Evolutionary conservation across 192 early-diverging fungal genomes (phyloP).

Genomic region (Thamnidium elegans): DNA sequence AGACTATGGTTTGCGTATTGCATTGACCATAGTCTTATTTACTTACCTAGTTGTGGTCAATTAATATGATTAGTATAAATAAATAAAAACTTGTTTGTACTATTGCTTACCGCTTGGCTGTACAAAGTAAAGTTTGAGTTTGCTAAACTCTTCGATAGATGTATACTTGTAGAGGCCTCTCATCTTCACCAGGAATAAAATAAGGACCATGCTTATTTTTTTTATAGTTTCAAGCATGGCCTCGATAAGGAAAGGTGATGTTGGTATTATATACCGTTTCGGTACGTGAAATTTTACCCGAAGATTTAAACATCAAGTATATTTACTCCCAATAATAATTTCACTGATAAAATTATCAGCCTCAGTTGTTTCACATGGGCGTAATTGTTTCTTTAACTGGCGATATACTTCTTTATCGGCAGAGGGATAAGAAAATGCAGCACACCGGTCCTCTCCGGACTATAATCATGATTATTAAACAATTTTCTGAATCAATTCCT

Average conservation of each 20-base stretch:
- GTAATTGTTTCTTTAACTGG: too few relatives aligned
- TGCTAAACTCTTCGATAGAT: conserved; percentile 13
- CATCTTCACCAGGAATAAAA: conserved; percentile 18
- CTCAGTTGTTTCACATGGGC: too few relatives aligned
- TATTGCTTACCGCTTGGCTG: conserved; percentile 16
- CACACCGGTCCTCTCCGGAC: too few relatives aligned
- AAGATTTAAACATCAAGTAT: conserved; percentile 15
- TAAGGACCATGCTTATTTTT: background rate
- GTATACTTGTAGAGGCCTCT: conserved; percentile 2
- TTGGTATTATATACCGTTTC: conserved; percentile 13
- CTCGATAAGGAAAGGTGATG: conserved; percentile 6
- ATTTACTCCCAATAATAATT: conserved; percentile 10
- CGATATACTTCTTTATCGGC: too few relatives aligned
- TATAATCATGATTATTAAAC: too few relatives aligned
- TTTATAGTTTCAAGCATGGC: conserved; percentile 5
- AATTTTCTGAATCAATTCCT: too few relatives aligned
- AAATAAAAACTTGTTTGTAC: conserved; percentile 4
- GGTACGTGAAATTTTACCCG: background rate
- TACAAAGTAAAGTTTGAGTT: conserved; percentile 13
- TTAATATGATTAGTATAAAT: conserved; percentile 1
- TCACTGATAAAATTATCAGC: background rate
- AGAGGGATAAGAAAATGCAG: too few relatives aligned
- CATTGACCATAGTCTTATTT: conserved; percentile 6
- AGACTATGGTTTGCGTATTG: background rate
- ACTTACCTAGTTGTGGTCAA: conserved; percentile 1